Evolutionary conservation across 1,284 basidiomycete species (phyloP), one percentile per base, ranked within the genome.

Genomic region (Puccinia hordei): DNA sequence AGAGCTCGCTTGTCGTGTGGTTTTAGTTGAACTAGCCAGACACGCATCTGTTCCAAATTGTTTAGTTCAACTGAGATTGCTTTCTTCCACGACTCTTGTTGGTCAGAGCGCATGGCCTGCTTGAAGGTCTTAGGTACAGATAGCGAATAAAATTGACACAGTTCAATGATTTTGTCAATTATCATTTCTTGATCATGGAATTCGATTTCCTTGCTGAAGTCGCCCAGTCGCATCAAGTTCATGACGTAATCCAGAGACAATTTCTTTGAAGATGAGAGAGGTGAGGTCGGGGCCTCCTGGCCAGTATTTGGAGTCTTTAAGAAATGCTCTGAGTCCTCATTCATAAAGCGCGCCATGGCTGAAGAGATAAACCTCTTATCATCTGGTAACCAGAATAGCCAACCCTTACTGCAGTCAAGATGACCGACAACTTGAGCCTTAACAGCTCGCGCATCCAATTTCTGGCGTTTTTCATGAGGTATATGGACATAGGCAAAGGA

Each of bases 401-500:
- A n/a, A n/a, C n/a, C n/a, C n/a, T n/a, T n/a, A n/a, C n/a, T n/a
- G n/a, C n/a, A n/a, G n/a, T n/a, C n/a, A n/a, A n/a, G n/a, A n/a
- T n/a, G n/a, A n/a, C n/a, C n/a, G n/a, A n/a, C n/a, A n/a, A n/a
- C n/a, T n/a, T n/a, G n/a, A n/a, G n/a, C n/a, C n/a, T n/a, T n/a
- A n/a, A n/a, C n/a, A n/a, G n/a, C n/a, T n/a, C n/a, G n/a, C n/a
- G n/a, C n/a, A n/a, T n/a, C n/a, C n/a, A n/a, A n/a, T n/a, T n/a
- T n/a, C n/a, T n/a, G n/a, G n/a, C n/a, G n/a, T n/a, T n/a, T 35
- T 69, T 78, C 66, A 8, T 44, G 6, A 0, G 65, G 65, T 8
- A 78, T 71, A 22, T 78, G 75, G 10, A 68, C 24, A 38, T 68
- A 78, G 2, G 13, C 75, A 15, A 22, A 24, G 35, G 19, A 22